Base-by-base conservation (phyloP, 352 stramenopile genomes). In the Hyphochytrium catenoides region DNA sequence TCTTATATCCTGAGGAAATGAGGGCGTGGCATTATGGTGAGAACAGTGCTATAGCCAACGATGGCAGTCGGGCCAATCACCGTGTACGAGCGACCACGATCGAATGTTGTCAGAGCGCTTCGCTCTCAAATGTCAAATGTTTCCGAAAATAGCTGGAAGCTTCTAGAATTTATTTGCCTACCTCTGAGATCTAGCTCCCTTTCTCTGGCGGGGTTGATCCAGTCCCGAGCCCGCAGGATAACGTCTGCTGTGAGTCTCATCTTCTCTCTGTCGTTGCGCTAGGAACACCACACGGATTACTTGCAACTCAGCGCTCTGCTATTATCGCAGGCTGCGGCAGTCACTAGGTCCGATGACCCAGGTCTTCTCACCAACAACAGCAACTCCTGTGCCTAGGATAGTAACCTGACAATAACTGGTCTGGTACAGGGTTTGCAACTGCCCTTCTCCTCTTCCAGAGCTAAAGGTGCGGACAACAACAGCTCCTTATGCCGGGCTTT, bases 111-210 rank as follows among this genome's bases (percentile, higher is more conserved):
- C 25, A 17, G 18, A 7, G 16, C n/a, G n/a, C n/a, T n/a, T n/a
- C n/a, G n/a, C n/a, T n/a, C n/a, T n/a, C n/a, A n/a, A n/a, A n/a
- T n/a, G n/a, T n/a, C n/a, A n/a, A n/a, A n/a, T n/a, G n/a, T n/a
- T n/a, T n/a, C n/a, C n/a, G n/a, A n/a, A n/a, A n/a, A 14, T 31
- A 14, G 6, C 26, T 14, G 27, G 1, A 7, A 25, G 14, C 12
- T 12, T 25, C n/a, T 32, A 9, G 7, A 0, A 6, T 23, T 9
- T 2, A 25, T 30, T 2, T 8, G 24, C 42, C 39, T 63, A 83
- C 71, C 79, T 65, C 79, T 61, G 29, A 93, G 62, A 46, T 76
- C 79, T 33, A 93, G 48, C 57, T 93, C 79, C 34, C 79, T 65
- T 47, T 93, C 78, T 34, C 72, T 62, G 43, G 89, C 57, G 38